Percentiles rank a stretch among this genome's conserved stretches.
Evolutionary conservation across 78 protist genomes (phyloP).

Genomic region (Chrysochromulina parva): DNA sequence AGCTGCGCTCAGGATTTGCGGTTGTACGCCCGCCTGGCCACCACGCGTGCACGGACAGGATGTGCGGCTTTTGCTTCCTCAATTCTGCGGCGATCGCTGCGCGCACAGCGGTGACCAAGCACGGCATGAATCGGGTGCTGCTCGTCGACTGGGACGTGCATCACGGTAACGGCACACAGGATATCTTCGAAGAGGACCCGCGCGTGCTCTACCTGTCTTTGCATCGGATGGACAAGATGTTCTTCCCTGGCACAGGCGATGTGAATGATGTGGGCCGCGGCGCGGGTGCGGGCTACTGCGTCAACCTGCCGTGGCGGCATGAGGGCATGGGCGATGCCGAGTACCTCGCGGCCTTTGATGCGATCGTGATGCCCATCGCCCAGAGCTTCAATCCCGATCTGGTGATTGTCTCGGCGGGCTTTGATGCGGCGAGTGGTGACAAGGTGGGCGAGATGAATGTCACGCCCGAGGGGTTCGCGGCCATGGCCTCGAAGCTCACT

Average conservation of each 20-base stretch:
- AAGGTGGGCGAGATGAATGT: neutral
- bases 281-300: slow-evolving; percentile 17
- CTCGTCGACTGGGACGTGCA: slow-evolving; percentile 88
- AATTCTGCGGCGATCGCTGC: slow-evolving; percentile 87
- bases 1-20: neutral
- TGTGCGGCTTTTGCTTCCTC: slow-evolving; percentile 78
- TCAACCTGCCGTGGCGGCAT: slow-evolving; percentile 58
- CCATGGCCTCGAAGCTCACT: neutral
- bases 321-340: slow-evolving; percentile 38
- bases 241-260: slow-evolving; percentile 71
- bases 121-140: slow-evolving; percentile 56
- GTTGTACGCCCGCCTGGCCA: slow-evolving; percentile 80
- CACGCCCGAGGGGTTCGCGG: neutral
- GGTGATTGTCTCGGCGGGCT: slow-evolving; percentile 72
- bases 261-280: slow-evolving; percentile 31
- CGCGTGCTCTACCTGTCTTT: slow-evolving; percentile 66
- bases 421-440: slow-evolving; percentile 53
- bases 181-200: slow-evolving; percentile 69
- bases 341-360: slow-evolving; percentile 52
- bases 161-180: slow-evolving; percentile 87
- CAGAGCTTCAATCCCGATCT: slow-evolving; percentile 59
- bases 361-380: slow-evolving; percentile 59
- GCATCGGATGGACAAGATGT: slow-evolving; percentile 59
- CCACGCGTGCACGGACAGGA: slow-evolving; percentile 49
- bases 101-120: slow-evolving; percentile 49